Evolutionary conservation across 352 stramenopile genomes (phyloP), one percentile per base, ranked within the genome.

Genomic region (Pythium vanterpoolii): DNA sequence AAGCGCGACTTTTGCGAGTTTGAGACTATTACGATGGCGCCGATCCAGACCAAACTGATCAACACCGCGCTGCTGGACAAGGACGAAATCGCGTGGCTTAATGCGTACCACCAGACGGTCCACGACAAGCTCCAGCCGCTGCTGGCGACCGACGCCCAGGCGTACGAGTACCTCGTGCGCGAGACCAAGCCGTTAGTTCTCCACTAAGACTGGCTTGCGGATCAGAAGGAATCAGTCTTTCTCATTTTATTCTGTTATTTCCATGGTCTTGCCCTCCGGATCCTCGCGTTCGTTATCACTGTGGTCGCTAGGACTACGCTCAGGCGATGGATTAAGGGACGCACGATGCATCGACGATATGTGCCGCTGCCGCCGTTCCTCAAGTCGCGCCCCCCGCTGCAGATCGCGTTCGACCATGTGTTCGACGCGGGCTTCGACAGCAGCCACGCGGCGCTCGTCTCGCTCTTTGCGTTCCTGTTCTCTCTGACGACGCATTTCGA

Each of bases 21-120:
- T 72, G 83, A 96, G 56, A 97, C 91, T 46, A 84, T 99, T 50
- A 99, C 97, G 19, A 95, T 99, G 81, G 96, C 97, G 52, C 98
- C 98, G 21, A 99, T 99, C 71, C 93, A 99, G 75, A 96, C 92
- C 57, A 98, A 98, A 73, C 79, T 99, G 28, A 98, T 99, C 64
- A 87, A 99, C 63, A 49, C 84, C 26, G 74, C 76, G 28, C 71
- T 99, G 43, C 86, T 99, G 61, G 96, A 85, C 7, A 28, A 77
- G 2, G 71, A 85, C 21, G 97, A 99, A 72, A 75, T 98, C 38
- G 77, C 89, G 46, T 99, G 97, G 97, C 72, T 99, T 31, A 96
- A 98, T 72, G 69, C 68, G 26, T 98, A 97, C 75, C 96, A 99
- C 69, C 67, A 86, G 38, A 71, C 91, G 40, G 94, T 99, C 39